Evolutionary conservation across 441 rosid species (phyloP).

Genomic region (Adansonia madagascariensis): DNA sequence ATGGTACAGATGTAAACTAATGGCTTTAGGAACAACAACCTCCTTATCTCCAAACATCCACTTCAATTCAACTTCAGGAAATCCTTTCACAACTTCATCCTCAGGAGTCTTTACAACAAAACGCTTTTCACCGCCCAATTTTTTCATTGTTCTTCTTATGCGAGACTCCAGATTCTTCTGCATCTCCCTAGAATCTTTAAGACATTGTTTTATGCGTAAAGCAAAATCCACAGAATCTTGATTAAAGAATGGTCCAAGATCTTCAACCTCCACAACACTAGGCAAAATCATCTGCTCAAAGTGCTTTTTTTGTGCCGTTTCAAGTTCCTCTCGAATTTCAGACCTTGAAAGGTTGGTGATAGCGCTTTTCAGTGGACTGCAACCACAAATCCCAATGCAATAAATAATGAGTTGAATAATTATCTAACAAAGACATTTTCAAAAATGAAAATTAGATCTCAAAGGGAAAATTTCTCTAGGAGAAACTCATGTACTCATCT

Average conservation of each 20-base stretch:
- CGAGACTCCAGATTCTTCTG: conserved; percentile 68
- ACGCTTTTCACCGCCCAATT: conserved; percentile 72
- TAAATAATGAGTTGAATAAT: conserved; percentile 18
- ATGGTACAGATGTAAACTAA: conserved; percentile 70
- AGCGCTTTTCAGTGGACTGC: conserved; percentile 51
- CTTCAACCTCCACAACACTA: conserved; percentile 69
- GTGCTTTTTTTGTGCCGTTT: conserved; percentile 72
- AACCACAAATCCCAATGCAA: conserved; percentile 35
- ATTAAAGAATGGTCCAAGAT: conserved; percentile 60
- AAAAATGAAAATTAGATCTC: background rate
- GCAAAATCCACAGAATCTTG: conserved; percentile 72
- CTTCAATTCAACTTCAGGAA: conserved; percentile 84
- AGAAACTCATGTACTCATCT: background rate
- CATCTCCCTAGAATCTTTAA: conserved; percentile 72
- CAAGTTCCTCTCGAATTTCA: conserved; percentile 71
- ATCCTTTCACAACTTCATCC: conserved; percentile 83
- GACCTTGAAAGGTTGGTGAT: conserved; percentile 63
- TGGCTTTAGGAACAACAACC: conserved; percentile 85
- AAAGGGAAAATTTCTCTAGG: background rate
- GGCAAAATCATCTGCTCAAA: conserved; percentile 81
- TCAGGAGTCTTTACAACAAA: conserved; percentile 65
- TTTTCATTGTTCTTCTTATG: conserved; percentile 71
- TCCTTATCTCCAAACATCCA: conserved; percentile 95
- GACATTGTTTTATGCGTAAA: conserved; percentile 60
- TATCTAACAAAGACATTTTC: conserved; percentile 1